Conservation (phyloP, 805 yeast species). For the Candida endomychidarum region DNA sequence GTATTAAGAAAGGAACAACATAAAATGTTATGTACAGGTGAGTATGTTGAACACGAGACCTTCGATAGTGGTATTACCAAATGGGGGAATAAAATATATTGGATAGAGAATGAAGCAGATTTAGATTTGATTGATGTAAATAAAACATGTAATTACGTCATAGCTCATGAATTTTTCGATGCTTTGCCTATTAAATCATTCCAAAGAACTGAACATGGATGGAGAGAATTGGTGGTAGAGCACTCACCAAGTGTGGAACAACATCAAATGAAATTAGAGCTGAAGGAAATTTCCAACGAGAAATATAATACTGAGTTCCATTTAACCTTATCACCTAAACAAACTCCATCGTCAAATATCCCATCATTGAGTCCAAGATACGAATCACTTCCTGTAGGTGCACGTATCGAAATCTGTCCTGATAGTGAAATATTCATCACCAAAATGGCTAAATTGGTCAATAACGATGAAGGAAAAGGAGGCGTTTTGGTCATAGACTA, state of each 20-base stretch:
- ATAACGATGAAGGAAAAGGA: constrained; percentile 47
- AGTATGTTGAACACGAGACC: constrained; percentile 21
- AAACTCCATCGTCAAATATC: constrained; percentile 61
- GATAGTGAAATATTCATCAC: constrained; percentile 62
- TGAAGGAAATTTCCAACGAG: neutral
- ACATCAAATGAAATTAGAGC: constrained; percentile 24
- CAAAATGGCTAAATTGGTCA: constrained; percentile 50
- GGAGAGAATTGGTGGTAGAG: constrained; percentile 80
- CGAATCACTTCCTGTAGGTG: constrained; percentile 49
- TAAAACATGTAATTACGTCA: constrained; percentile 53
- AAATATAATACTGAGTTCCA: constrained; percentile 44
- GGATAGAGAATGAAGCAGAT: constrained; percentile 62
- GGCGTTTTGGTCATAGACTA: constrained; percentile 77
- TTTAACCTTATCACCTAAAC: constrained; percentile 54
- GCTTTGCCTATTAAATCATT: constrained; percentile 79
- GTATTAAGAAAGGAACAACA: constrained; percentile 60
- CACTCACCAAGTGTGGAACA: constrained; percentile 39
- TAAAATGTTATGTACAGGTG: constrained; percentile 43
- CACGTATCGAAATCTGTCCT: constrained; percentile 72
- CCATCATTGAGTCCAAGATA: constrained; percentile 54
- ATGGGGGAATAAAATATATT: constrained; percentile 54
- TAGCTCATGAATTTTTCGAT: constrained; percentile 88
- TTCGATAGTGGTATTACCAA: constrained; percentile 39
- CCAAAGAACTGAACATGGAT: constrained; percentile 59
- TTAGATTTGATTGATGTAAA: constrained; percentile 36